phyloP scores from a whole-genome alignment of 371 early-diverging fungal species.

The Mortierella sp. region DNA sequence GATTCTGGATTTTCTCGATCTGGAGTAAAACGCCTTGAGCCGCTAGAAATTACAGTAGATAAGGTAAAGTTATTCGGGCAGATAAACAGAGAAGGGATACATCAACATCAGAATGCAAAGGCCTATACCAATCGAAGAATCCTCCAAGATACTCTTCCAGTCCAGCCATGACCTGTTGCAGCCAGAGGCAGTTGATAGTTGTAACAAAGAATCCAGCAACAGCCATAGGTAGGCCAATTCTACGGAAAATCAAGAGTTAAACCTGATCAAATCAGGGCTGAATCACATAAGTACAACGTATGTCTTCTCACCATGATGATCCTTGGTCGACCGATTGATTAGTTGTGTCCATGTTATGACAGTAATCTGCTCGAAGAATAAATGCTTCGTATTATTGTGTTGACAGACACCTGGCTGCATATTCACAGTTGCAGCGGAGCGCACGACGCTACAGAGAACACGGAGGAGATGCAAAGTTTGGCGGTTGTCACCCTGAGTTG shows the following conservation, averaged over 20 bases:
- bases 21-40: background rate
- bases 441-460: background rate
- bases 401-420: background rate
- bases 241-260: background rate
- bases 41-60: background rate
- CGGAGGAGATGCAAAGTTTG: background rate
- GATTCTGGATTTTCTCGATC: slow-evolving; percentile 2
- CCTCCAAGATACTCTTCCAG: background rate
- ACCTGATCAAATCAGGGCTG: background rate
- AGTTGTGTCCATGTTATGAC: background rate
- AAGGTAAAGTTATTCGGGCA: background rate
- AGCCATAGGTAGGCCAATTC: background rate
- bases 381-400: background rate
- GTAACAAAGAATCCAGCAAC: background rate
- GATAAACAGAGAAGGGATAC: too few relatives aligned
- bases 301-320: background rate
- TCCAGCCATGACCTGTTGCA: background rate
- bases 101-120: too few relatives aligned
- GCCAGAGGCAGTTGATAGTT: background rate
- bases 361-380: background rate
- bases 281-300: too few relatives aligned
- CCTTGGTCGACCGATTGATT: background rate
- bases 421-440: background rate
- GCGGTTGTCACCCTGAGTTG: background rate
- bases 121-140: background rate